Evolutionary conservation across 164 flowering plant species (phyloP).

Genomic region (Stephania cephalantha): DNA sequence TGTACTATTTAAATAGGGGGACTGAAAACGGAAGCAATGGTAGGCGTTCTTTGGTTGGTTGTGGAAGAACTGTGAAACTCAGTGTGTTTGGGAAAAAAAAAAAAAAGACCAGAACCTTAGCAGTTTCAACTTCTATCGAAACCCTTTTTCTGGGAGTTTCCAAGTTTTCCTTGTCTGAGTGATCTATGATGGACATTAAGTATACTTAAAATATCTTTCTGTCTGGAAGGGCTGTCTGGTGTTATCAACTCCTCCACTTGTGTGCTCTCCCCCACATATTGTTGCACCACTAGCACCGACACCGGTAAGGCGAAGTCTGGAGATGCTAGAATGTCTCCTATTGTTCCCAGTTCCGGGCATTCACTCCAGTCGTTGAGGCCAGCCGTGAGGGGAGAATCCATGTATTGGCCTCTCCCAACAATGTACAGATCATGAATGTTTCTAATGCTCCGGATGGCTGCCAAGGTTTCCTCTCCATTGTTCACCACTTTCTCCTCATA

Average conservation of each 20-base stretch:
- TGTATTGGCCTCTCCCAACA: slow-evolving; percentile 1
- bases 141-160: not conserved
- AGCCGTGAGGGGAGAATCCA: not conserved
- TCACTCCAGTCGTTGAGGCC: slow-evolving; percentile 2
- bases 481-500: slow-evolving; percentile 5
- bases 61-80: not conserved
- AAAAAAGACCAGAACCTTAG: not conserved
- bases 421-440: slow-evolving; percentile 8
- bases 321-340: not conserved
- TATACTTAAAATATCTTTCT: not conserved
- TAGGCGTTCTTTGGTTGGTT: not conserved
- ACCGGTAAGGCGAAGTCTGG: not conserved
- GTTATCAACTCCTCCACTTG: not conserved
- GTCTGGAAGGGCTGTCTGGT: not conserved
- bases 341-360: slow-evolving; percentile 3
- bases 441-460: not conserved
- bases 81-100: not conserved
- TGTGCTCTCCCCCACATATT: not conserved
- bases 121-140: not conserved
- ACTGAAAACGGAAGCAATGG: not conserved
- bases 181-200: not conserved
- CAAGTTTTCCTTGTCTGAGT: not conserved
- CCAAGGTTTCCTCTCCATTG: slow-evolving; percentile 6
- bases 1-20: no score
- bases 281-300: not conserved